Evolutionary conservation across 2,329 filamentous ascomycete genomes (phyloP).

Genomic region (Fusarium decemcellulare): DNA sequence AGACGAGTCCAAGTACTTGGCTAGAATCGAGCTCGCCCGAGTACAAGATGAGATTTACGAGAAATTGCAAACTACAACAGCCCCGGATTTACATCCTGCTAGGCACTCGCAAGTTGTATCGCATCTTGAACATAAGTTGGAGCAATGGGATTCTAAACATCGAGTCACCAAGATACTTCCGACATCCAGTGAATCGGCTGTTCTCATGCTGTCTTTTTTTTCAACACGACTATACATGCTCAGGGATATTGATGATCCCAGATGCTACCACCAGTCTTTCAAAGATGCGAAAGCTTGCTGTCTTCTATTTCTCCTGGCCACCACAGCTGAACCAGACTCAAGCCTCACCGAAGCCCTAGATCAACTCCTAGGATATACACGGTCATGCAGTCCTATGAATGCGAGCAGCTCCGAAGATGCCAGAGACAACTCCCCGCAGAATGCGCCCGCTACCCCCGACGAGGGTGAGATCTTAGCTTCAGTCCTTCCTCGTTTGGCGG

Average conservation of each 20-base stretch:
- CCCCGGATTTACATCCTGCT: constrained; percentile 12
- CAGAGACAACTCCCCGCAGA: background rate
- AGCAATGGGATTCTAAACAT: constrained; percentile 39
- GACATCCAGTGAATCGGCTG: constrained; percentile 18
- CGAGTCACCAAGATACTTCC: constrained; percentile 26
- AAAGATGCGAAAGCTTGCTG: constrained; percentile 44
- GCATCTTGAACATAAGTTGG: constrained; percentile 38
- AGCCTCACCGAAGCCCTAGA: constrained; percentile 30
- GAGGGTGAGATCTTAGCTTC: constrained; percentile 21
- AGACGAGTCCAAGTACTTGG: constrained; percentile 14
- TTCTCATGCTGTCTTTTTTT: constrained; percentile 40
- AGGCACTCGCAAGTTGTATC: constrained; percentile 24
- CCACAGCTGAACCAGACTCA: constrained; percentile 27
- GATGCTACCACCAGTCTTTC: constrained; percentile 6
- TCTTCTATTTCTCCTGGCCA: constrained; percentile 41
- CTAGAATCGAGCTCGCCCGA: constrained; percentile 41
- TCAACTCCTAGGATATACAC: constrained; percentile 26
- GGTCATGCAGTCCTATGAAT: background rate
- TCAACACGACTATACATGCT: constrained; percentile 41
- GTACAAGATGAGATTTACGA: constrained; percentile 46
- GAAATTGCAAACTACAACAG: constrained; percentile 26
- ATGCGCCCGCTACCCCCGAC: constrained; percentile 1
- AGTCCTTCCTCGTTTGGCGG: constrained; percentile 34
- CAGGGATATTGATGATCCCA: constrained; percentile 16
- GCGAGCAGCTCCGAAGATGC: constrained; percentile 1